Evolutionary conservation across 495 filamentous ascomycete genomes (phyloP).

Genomic region (Clohesyomyces aquaticus): DNA sequence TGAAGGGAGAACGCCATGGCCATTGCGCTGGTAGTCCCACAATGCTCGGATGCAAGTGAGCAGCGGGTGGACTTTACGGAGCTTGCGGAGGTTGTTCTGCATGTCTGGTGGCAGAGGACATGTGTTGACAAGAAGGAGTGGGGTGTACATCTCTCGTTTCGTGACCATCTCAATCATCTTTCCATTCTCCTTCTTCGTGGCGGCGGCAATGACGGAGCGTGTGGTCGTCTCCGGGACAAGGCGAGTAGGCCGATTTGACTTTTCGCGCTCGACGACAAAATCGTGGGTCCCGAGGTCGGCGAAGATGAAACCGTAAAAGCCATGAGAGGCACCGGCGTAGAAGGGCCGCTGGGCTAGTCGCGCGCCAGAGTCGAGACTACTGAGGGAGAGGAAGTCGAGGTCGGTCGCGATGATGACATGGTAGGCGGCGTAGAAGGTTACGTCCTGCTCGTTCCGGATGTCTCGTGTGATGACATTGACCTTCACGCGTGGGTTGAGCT

Average conservation of each 20-base stretch:
- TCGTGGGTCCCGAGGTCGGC: constrained; percentile 86
- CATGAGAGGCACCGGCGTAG: constrained; percentile 86
- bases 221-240: constrained; percentile 73
- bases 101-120: constrained; percentile 74
- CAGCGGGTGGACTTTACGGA: constrained; percentile 75
- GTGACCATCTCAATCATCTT: constrained; percentile 87
- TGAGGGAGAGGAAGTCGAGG: constrained; percentile 70
- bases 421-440: constrained; percentile 75
- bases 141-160: constrained; percentile 86
- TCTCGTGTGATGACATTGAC: constrained; percentile 69
- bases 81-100: constrained; percentile 64
- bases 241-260: constrained; percentile 70
- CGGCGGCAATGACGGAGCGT: constrained; percentile 70
- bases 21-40: constrained; percentile 72
- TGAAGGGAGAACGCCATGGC: constrained; percentile 59
- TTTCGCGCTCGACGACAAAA: constrained; percentile 82
- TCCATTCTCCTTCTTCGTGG: constrained; percentile 69
- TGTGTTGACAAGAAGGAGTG: constrained; percentile 75
- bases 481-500: constrained; percentile 87
- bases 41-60: constrained; percentile 80
- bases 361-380: constrained; percentile 78
- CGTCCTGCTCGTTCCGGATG: constrained; percentile 61
- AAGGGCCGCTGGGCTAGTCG: constrained; percentile 75
- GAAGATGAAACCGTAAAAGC: constrained; percentile 94
- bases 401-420: constrained; percentile 92